Percentiles rank a stretch among this genome's conserved stretches.
phyloP scores from a whole-genome alignment of 176 grass and related monocot species.

The Triticum turgidum region DNA sequence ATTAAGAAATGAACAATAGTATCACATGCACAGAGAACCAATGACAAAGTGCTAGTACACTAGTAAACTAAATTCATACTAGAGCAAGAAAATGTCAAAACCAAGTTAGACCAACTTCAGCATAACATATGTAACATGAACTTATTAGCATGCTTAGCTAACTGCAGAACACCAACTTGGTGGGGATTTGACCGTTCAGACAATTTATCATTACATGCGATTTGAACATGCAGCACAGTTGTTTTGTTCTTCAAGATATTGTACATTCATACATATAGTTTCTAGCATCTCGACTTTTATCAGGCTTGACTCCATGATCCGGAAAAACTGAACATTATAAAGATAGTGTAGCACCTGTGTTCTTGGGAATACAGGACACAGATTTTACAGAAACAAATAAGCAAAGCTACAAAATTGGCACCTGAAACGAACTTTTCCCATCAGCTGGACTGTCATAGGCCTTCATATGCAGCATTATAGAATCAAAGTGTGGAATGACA shows the following conservation, averaged over 20 bases:
- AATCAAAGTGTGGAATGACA: slow-evolving; percentile 78
- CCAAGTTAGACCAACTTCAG: neutral
- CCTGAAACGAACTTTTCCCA: slow-evolving; percentile 98
- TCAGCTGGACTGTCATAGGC: slow-evolving; percentile 92
- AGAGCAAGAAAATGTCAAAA: slow-evolving; percentile 22
- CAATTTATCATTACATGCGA: neutral
- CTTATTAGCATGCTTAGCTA: neutral
- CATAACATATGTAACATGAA: neutral
- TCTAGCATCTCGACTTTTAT: neutral
- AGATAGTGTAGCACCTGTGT: neutral
- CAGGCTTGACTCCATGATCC: slow-evolving; percentile 16
- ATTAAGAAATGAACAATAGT: slow-evolving; percentile 20
- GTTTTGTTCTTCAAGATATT: neutral
- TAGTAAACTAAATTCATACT: neutral
- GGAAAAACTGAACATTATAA: neutral
- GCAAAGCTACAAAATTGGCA: slow-evolving; percentile 37
- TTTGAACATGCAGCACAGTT: neutral
- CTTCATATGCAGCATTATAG: slow-evolving; percentile 97
- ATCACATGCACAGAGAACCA: slow-evolving; percentile 6
- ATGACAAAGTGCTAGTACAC: neutral
- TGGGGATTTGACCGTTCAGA: neutral
- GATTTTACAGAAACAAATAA: slow-evolving; percentile 11
- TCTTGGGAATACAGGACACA: neutral
- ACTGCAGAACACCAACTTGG: neutral
- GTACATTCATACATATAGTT: neutral